phyloP scores from a whole-genome alignment of 2,329 filamentous ascomycete species.

The Truncatella angustata region DNA sequence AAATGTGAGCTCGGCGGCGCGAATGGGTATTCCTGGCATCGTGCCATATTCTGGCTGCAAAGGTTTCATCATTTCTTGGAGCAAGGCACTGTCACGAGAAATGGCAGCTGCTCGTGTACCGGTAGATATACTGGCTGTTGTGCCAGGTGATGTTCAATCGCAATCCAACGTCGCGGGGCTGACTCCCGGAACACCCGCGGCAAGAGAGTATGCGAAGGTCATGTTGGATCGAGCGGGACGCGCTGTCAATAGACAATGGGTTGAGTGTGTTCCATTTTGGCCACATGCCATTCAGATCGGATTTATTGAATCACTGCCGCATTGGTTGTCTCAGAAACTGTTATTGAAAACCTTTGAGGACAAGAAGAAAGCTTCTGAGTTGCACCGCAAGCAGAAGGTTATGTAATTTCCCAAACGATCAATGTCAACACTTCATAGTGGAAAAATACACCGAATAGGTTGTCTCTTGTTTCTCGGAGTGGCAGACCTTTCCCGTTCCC shows the following conservation, averaged over 20 bases:
- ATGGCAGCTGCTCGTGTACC: slow-evolving; percentile 20
- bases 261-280: slow-evolving; percentile 16
- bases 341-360: slow-evolving; percentile 15
- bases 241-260: slow-evolving; percentile 13
- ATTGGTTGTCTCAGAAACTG: slow-evolving; percentile 10
- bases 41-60: slow-evolving; percentile 30
- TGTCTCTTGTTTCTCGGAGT: too few relatives aligned
- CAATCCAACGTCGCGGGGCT: slow-evolving; percentile 15
- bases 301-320: slow-evolving; percentile 11
- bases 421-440: background rate
- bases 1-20: slow-evolving; percentile 25
- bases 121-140: slow-evolving; percentile 27
- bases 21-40: slow-evolving; percentile 25
- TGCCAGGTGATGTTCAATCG: slow-evolving; percentile 26
- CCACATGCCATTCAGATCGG: slow-evolving; percentile 13
- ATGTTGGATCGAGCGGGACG: slow-evolving; percentile 14
- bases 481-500: too few relatives aligned
- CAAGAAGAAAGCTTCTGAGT: slow-evolving; percentile 9
- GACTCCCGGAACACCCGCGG: slow-evolving; percentile 13
- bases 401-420: too few relatives aligned
- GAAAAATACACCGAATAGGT: too few relatives aligned
- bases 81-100: slow-evolving; percentile 25
- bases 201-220: slow-evolving; percentile 14
- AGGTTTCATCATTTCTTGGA: slow-evolving; percentile 29
- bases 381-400: background rate